Evolutionary conservation across 768 basidiomycete genomes (phyloP), one percentile per base, ranked within the genome.

Genomic region (Lyophyllum shimeji): DNA sequence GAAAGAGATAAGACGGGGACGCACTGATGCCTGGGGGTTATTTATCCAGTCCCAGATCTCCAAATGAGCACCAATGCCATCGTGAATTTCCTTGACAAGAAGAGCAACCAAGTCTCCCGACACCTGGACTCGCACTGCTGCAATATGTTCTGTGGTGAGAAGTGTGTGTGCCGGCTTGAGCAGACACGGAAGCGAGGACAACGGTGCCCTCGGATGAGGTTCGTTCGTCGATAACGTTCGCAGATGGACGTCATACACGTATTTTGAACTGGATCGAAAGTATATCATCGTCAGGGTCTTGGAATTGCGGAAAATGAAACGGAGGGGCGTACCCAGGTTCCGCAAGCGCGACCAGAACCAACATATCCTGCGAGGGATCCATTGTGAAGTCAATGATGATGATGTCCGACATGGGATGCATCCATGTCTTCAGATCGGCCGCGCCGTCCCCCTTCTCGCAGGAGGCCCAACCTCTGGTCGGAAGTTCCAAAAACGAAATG

Each of bases 311-410:
- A 7, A 31, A 7, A 25, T 4, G 20, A 27, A 58, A 11, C 15
- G 55, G 24, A 13, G 42, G 47, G 46, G 66, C 79, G 57, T 62
- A 82, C 81, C 72, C 69, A 21, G 67, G 61, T 34, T 75, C 69
- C 0, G 78, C 71, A 11, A 77, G 67, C 2, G 76, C 71, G 15
- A 83, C 76, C 12, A 84, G 74, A 12, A 81, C 77, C 15, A 83
- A 69, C 3, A 85, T 64, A 65, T 84, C 80, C 65, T 82, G 80
- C 4, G 74, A 69, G 11, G 80, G 81, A 67, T 82, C 81, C 76
- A 84, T 82, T 0, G 82, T 82, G 49, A 84, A 82, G 58, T 85
- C 82, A 23, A 81, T 72, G 54, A 82, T 74, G 43, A 68, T 72
- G 20, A 78, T 50, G 34, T 76, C 74, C 12, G 65, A 67, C 68